Base-by-base conservation (phyloP, 495 filamentous ascomycete genomes). In the Penicillium macrosclerotiorum region DNA sequence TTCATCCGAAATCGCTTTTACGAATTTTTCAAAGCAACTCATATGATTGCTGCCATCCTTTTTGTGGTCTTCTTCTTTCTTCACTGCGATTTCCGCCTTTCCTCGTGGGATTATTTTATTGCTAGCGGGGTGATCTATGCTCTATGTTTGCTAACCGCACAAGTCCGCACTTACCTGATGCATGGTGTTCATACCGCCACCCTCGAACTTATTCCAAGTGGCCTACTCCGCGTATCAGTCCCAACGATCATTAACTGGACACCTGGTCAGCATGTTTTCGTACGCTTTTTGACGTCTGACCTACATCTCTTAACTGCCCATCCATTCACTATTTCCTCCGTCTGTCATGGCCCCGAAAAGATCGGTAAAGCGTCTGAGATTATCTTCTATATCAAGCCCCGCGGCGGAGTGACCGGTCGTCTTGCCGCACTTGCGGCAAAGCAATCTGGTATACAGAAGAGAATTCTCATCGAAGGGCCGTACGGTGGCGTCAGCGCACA, bases 31-130 rank as follows among this genome's bases (percentile, higher is more conserved):
- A 79, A 79, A 36, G 56, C 55, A 0, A 69, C 71, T 0, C 77
- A 81, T 50, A 68, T 69, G 23, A 7, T 74, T 17, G 72, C 69
- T 5, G 69, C 68, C 4, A 35, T 69, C 14, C 40, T 78, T 0
- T 80, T 77, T 39, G 54, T 74, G 2, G 38, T 79, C 2, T 74
- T 74, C 45, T 72, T 79, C 41, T 77, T 77, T 49, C 62, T 73
- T 13, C 57, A 61, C 31, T 61, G 57, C n/a, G 47, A 61, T 14
- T 54, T 52, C 34, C 44, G 62, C 0, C 63, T 84, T 8, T 69
- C 71, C 3, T 80, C 78, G 24, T 81, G 79, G 72, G 76, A 82
- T 52, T 85, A 84, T 53, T 82, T 83, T 49, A 79, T 83, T 51
- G 76, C 77, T 5, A 69, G 74, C 0, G 76, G 59, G 0, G 63